Percentiles rank a stretch among this genome's conserved stretches.
phyloP scores from a whole-genome alignment of 208 protist species.

The Trypanosoma melophagium region DNA sequence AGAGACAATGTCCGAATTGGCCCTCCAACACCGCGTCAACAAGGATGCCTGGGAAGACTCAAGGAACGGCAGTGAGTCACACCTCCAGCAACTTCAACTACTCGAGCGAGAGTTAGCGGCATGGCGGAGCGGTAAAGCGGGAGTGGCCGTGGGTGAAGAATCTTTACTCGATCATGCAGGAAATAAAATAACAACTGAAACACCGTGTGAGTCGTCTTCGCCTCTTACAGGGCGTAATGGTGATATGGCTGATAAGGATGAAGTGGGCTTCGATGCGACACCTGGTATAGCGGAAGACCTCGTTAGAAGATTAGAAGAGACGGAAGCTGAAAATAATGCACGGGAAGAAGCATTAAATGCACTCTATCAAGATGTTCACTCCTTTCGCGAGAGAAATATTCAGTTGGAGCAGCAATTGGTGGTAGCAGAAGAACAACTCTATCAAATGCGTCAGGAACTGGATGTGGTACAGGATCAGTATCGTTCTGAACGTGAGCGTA shows the following conservation, averaged over 20 bases:
- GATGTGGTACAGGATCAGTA: conserved; percentile 1
- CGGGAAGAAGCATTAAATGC: conserved; percentile 45
- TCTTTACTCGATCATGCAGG: background rate
- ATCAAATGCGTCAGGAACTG: conserved; percentile 5
- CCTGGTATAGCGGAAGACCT: background rate
- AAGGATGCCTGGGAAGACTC: background rate
- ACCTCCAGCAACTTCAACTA: conserved; percentile 1
- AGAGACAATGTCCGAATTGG: conserved; percentile 24
- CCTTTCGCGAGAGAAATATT: conserved; percentile 31
- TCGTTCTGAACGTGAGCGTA: background rate
- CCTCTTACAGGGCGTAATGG: background rate
- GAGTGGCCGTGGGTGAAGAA: background rate
- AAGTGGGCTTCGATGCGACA: background rate
- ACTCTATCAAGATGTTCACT: conserved; percentile 42
- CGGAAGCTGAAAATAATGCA: conserved; percentile 28
- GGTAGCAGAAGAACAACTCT: conserved; percentile 9
- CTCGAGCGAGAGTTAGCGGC: background rate
- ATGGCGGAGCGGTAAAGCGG: background rate
- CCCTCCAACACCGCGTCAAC: background rate
- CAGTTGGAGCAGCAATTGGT: conserved; percentile 22
- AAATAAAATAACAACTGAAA: background rate
- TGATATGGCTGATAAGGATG: background rate
- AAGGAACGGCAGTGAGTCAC: background rate
- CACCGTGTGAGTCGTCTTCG: background rate
- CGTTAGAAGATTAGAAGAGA: conserved; percentile 4